phyloP scores from a whole-genome alignment of 1,284 basidiomycete species.

The Tilletiaria anomala region DNA sequence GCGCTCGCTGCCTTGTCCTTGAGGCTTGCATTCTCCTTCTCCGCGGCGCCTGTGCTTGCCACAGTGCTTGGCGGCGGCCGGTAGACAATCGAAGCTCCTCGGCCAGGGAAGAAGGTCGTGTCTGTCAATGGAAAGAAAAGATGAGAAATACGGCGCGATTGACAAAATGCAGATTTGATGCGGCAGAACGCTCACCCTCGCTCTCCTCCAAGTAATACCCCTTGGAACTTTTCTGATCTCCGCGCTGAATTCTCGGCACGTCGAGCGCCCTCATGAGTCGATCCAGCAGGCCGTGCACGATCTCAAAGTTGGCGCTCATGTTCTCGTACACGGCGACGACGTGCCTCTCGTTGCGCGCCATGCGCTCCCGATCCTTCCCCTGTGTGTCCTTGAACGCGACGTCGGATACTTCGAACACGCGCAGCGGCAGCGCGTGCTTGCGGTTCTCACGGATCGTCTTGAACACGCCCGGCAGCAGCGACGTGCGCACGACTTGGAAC shows the following conservation, averaged over 20 bases:
- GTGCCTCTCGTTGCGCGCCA: conserved; percentile 71
- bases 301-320: conserved; percentile 89
- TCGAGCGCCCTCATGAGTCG: conserved; percentile 87
- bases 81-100: conserved; percentile 79
- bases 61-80: conserved; percentile 50
- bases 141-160: not conserved
- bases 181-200: conserved; percentile 49
- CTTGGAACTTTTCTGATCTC: conserved; percentile 46
- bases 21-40: conserved; percentile 82
- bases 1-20: conserved; percentile 71
- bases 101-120: conserved; percentile 81
- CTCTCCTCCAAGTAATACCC: conserved; percentile 88
- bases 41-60: conserved; percentile 63
- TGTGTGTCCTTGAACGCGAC: conserved; percentile 71
- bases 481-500: conserved; percentile 94
- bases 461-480: conserved; percentile 81
- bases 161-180: no score
- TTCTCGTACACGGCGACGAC: conserved; percentile 88
- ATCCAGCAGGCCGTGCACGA: conserved; percentile 87
- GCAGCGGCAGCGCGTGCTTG: conserved; percentile 78
- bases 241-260: conserved; percentile 58
- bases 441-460: conserved; percentile 96
- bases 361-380: conserved; percentile 49
- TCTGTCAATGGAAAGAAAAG: conserved; percentile 45
- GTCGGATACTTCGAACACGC: conserved; percentile 86